These are phyloP conservation scores for Talaromyces thailandensis DNA, from an alignment of 495 filamentous ascomycete genomes.

Conservation along the genomic window DNA sequence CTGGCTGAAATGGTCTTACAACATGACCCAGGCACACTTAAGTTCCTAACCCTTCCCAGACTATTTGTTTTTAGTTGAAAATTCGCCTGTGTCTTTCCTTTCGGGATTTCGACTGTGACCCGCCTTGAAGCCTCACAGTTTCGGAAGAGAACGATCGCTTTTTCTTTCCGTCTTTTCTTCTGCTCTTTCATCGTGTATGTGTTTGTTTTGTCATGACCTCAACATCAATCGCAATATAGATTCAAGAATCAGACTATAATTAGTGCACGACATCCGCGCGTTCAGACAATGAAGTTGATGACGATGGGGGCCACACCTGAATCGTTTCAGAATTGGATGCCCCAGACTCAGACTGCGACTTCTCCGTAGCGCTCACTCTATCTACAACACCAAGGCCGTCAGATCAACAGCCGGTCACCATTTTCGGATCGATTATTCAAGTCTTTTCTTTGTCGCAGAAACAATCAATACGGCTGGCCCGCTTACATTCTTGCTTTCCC, in stretches of 20 bases:
- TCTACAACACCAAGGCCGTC: neutral
- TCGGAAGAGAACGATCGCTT: neutral
- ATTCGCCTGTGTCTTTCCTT: neutral
- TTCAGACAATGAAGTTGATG: slow-evolving; percentile 3
- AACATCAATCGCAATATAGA: neutral
- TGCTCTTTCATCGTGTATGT: neutral
- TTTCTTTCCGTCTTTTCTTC: neutral
- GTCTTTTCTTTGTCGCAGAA: neutral
- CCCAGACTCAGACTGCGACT: slow-evolving; percentile 1
- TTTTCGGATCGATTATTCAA: neutral
- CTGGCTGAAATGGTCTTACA: neutral
- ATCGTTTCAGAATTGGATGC: slow-evolving; percentile 4
- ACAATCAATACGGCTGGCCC: neutral
- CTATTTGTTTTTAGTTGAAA: neutral
- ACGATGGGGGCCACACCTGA: slow-evolving; percentile 4
- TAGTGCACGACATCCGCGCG: neutral
- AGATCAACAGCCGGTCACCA: too few species aligned
- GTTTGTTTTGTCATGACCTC: neutral
- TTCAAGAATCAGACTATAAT: neutral
- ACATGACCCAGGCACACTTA: neutral
- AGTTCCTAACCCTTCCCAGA: neutral
- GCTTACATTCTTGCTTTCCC: neutral
- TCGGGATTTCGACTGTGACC: neutral
- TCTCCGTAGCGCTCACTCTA: neutral
- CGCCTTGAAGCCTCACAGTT: neutral